Conservation (phyloP, 2,329 filamentous ascomycete species). For the Cladophialophora chaetospira region DNA sequence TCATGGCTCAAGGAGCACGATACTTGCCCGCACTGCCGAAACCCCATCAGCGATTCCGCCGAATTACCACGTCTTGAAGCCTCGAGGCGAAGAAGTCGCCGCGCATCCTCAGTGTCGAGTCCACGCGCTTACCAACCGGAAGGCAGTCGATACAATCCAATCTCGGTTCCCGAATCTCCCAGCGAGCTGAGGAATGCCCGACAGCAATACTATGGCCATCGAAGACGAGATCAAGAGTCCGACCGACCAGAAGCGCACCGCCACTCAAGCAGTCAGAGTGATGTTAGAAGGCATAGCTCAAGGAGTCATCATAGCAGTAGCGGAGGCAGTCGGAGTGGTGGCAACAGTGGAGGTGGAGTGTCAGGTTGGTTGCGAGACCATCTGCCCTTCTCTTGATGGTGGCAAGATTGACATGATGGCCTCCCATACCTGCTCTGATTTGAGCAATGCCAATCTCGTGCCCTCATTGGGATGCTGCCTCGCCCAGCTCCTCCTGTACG, state of each 20-base stretch:
- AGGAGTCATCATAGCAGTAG: background rate
- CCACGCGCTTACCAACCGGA: constrained; percentile 18
- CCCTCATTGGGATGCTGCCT: no score
- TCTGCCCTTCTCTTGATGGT: constrained; percentile 23
- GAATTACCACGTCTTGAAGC: constrained; percentile 12
- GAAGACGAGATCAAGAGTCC: constrained; percentile 13
- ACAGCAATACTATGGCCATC: constrained; percentile 26
- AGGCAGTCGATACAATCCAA: constrained; percentile 33
- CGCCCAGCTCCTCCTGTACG: no score
- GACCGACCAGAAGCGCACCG: constrained; percentile 21
- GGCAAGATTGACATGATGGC: background rate
- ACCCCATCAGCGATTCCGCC: constrained; percentile 38
- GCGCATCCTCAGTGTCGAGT: constrained; percentile 26
- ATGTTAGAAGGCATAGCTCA: constrained; percentile 15
- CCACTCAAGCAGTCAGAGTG: constrained; percentile 30
- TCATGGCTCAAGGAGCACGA: constrained; percentile 89
- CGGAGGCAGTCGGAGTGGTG: constrained; percentile 9
- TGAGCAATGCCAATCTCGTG: background rate
- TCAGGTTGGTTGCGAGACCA: constrained; percentile 36
- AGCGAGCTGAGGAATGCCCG: constrained; percentile 31
- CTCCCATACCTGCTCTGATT: background rate
- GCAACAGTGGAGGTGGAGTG: constrained; percentile 30
- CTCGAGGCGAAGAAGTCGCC: constrained; percentile 18
- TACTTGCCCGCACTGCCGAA: constrained; percentile 70
- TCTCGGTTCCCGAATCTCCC: constrained; percentile 17